Percentiles rank a stretch among this genome's conserved stretches.
phyloP scores from a whole-genome alignment of 2,329 filamentous ascomycete species.

The Diplodia seriata region DNA sequence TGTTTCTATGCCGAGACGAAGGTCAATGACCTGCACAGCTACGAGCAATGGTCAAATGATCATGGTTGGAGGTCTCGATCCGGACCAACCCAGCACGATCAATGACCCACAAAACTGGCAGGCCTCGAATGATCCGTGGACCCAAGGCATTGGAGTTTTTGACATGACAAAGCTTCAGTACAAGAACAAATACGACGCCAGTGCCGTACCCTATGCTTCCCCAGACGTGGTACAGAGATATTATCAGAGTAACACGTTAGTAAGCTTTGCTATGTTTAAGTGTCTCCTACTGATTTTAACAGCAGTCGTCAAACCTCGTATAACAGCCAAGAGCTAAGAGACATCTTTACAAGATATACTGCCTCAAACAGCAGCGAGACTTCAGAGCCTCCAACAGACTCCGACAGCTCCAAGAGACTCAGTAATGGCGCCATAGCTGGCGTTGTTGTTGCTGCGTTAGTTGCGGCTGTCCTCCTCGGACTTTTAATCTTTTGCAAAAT shows the following conservation, averaged over 20 bases:
- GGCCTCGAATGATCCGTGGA: not conserved
- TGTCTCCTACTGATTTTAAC: too few species aligned
- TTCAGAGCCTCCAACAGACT: too few species aligned
- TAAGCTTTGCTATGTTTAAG: not conserved
- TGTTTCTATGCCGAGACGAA: too few species aligned
- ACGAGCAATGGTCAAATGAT: not conserved
- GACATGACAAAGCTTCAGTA: not conserved
- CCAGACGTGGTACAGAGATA: not conserved
- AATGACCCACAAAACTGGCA: not conserved
- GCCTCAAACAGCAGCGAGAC: too few species aligned
- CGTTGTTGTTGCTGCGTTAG: too few species aligned
- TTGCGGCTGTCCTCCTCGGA: too few species aligned
- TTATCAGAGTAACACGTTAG: not conserved
- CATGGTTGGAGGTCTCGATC: not conserved
- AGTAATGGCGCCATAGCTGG: too few species aligned
- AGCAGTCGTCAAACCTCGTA: too few species aligned
- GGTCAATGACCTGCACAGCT: not conserved
- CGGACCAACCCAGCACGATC: not conserved
- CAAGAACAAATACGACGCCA: not conserved
- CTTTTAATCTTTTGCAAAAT: too few species aligned
- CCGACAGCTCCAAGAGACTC: too few species aligned
- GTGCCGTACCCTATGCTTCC: not conserved
- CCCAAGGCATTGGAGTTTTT: not conserved
- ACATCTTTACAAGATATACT: too few species aligned
- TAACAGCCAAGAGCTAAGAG: too few species aligned